A percentile compares a stretch with the other conserved stretches of the same genome.
phyloP scores from a whole-genome alignment of 2,329 filamentous ascomycete species.

The Tricladium varicosporioides region DNA sequence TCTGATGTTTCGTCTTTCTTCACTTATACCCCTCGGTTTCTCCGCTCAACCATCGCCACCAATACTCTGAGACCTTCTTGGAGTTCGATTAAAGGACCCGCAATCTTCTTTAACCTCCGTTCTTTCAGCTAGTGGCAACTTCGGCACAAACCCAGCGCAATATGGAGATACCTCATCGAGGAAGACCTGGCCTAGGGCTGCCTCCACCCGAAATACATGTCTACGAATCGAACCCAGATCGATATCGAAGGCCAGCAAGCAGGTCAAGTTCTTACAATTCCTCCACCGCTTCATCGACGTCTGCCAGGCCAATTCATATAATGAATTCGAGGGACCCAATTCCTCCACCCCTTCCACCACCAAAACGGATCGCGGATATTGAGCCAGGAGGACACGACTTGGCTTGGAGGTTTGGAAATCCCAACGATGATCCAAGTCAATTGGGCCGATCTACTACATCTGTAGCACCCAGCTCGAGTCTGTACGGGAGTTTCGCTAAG shows the following conservation, averaged over 20 bases:
- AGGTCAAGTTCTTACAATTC: slow-evolving; percentile 29
- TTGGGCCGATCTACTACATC: slow-evolving; percentile 42
- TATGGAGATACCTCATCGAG: slow-evolving; percentile 43
- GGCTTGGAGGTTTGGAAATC: slow-evolving; percentile 63
- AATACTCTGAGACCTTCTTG: slow-evolving; percentile 17
- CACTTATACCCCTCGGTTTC: slow-evolving; percentile 21
- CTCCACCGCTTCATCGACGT: slow-evolving; percentile 38
- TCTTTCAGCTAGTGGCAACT: slow-evolving; percentile 29
- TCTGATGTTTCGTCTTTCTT: slow-evolving; percentile 29
- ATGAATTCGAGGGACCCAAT: slow-evolving; percentile 50
- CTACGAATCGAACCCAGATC: slow-evolving; percentile 38
- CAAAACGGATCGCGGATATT: slow-evolving; percentile 55
- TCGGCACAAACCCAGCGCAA: slow-evolving; percentile 8
- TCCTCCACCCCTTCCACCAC: slow-evolving; percentile 65
- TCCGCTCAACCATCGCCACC: slow-evolving; percentile 29
- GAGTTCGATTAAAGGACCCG: slow-evolving; percentile 9
- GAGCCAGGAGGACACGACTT: slow-evolving; percentile 53
- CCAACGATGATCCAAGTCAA: slow-evolving; percentile 42
- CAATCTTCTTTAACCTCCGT: slow-evolving; percentile 13
- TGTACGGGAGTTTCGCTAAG: slow-evolving; percentile 42
- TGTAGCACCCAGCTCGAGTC: slow-evolving; percentile 48
- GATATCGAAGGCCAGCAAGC: slow-evolving; percentile 24
- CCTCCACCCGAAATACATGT: slow-evolving; percentile 39
- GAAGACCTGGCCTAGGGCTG: slow-evolving; percentile 26
- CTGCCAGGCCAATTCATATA: slow-evolving; percentile 60